Evolutionary conservation across 129 eudicot species (phyloP), one percentile per base, ranked within the genome.

Genomic region (Kitagawia praeruptora): DNA sequence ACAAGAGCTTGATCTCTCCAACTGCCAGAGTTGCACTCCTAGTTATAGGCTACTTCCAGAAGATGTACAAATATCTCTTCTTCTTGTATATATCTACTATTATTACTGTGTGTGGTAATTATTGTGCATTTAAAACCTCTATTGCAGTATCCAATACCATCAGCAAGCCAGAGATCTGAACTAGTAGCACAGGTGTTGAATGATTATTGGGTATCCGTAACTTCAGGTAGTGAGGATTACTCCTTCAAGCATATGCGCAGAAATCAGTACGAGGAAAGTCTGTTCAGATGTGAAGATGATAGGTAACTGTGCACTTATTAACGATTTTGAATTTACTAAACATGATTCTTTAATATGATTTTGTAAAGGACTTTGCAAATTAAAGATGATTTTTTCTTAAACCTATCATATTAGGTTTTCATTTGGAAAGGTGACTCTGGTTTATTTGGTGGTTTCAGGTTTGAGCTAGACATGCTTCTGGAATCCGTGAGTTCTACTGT

Each of bases 221-320:
- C 99, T 64, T 92, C 98, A 75, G 99, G 99, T 74, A 96, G 99
- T 79, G 99, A 96, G 85, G 99, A 96, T 78, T 96, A 96, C 89
- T 96, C 99, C n/a, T 96, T 96, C 79, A 96, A 92, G 80, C 99
- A 96, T 84, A 96, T 96, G 99, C 95, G 99, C 79, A 89, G 98
- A 88, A 96, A 96, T 80, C 99, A 96, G 80, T 96, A 89, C 76
- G 99, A 96, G 81, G 99, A 96, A 87, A 96, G 99, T 83, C 87
- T 96, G 75, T 96, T 96, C 66, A 89, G 97, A 88, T 96, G 99
- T 83, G 99, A 96, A 82, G 99, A 96, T 83, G 99, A 96, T 83
- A 92, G 99, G 99, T 96, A 86, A 58, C 23, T 31, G 6, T 42
- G 34, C 10, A 41, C 3, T 9, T n/a, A 42, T 9, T 44, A 23